Conservation (phyloP, 768 basidiomycete genomes). For the Mycena haematopus region DNA sequence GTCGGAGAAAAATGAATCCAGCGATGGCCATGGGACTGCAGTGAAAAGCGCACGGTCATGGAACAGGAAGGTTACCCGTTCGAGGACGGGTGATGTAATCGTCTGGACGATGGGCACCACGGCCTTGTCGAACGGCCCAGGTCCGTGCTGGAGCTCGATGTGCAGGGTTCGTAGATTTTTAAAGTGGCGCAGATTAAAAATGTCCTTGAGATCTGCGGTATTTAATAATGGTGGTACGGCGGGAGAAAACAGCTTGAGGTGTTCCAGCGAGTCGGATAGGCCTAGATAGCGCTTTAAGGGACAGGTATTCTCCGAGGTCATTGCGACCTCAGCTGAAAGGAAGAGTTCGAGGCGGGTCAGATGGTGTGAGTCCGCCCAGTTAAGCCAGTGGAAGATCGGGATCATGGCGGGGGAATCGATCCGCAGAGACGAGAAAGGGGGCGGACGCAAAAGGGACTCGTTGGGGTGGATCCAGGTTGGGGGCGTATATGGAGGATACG, state of each 20-base stretch:
- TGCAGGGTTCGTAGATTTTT: background rate
- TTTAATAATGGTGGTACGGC: background rate
- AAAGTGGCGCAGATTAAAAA: conserved; percentile 1
- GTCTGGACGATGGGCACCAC: background rate
- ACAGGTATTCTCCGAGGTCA: background rate
- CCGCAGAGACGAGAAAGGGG: background rate
- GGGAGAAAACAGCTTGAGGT: background rate
- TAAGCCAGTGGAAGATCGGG: conserved; percentile 14
- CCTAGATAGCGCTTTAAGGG: background rate
- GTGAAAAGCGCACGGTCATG: background rate
- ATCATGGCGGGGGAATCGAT: conserved; percentile 1
- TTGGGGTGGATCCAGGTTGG: conserved; percentile 1
- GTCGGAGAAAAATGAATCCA: conserved; percentile 1
- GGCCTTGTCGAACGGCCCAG: background rate
- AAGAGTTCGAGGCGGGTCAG: conserved; percentile 7
- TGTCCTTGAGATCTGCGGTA: too few species aligned
- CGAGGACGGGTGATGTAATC: background rate
- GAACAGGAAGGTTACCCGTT: background rate
- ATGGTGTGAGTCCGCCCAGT: conserved; percentile 2
- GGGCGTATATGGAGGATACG: conserved; percentile 6
- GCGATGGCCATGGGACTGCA: background rate
- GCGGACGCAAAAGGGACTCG: background rate
- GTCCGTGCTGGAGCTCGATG: background rate
- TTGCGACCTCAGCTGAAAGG: background rate
- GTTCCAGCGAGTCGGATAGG: background rate